These are phyloP conservation scores for Sporisorium scitamineum DNA, from an alignment of 1,284 basidiomycete species.

Conservation along the genomic window DNA sequence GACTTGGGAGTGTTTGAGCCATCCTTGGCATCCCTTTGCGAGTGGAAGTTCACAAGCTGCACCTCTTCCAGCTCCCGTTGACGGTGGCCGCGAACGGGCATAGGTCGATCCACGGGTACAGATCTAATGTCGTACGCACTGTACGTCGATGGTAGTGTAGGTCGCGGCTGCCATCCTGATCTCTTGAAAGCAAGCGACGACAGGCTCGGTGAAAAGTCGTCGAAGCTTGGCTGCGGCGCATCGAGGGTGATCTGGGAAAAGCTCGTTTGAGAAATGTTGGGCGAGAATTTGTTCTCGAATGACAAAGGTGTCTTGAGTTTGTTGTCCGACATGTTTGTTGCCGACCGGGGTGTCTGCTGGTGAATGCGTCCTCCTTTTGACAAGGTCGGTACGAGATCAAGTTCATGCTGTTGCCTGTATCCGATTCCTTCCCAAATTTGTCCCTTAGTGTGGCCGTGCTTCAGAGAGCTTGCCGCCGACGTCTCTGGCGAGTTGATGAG, in stretches of 20 bases:
- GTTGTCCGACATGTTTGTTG: neutral
- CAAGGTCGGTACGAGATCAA: conserved; percentile 1
- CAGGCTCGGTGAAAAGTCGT: neutral
- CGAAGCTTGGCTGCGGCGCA: neutral
- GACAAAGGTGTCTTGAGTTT: neutral
- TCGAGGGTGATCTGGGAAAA: neutral
- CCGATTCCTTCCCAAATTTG: conserved; percentile 2
- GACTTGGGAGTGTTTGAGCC: neutral
- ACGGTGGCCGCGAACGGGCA: neutral
- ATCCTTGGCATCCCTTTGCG: neutral
- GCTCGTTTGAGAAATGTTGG: neutral
- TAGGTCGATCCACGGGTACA: neutral
- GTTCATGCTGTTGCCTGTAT: neutral
- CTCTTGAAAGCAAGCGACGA: neutral
- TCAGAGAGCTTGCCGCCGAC: neutral
- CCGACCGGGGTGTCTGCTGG: neutral
- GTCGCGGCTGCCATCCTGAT: neutral
- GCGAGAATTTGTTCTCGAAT: neutral
- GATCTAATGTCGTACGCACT: conserved; percentile 5
- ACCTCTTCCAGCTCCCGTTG: neutral
- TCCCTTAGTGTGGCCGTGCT: neutral
- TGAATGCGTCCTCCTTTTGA: neutral
- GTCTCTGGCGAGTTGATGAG: neutral
- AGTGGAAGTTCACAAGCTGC: neutral
- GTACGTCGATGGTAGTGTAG: neutral